Conservation (phyloP, 192 early-diverging fungal species). For the Lunasporangiospora selenospora region DNA sequence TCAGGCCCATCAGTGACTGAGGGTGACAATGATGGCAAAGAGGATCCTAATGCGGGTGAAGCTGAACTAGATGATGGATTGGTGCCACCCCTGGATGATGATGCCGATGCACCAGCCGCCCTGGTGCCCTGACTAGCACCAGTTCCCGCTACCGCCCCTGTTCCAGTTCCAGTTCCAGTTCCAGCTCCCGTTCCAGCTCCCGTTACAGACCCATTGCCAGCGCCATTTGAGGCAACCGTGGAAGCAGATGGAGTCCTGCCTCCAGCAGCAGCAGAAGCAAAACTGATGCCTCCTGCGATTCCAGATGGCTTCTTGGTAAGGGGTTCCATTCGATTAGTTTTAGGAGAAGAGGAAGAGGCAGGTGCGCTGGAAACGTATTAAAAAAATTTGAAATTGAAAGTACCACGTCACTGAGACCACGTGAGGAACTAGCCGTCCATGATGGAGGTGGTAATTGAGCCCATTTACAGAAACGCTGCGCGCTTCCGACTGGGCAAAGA, state of each 20-base stretch:
- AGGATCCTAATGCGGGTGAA: constrained; percentile 18
- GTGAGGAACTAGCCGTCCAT: too few relatives aligned
- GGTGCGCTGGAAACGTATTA: too few relatives aligned
- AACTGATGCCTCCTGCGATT: constrained; percentile 13
- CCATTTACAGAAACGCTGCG: not conserved
- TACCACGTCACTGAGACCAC: too few relatives aligned
- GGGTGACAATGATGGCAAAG: constrained; percentile 6
- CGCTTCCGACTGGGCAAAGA: not conserved
- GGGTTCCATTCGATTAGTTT: constrained; percentile 20
- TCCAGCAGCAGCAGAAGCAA: constrained; percentile 36
- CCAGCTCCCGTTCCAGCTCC: constrained; percentile 1
- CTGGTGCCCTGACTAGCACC: too few relatives aligned
- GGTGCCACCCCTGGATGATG: constrained; percentile 22
- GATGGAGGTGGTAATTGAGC: not conserved
- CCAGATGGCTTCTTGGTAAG: constrained; percentile 33
- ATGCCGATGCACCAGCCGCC: not conserved
- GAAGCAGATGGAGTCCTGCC: too few relatives aligned
- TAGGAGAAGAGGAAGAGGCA: not conserved
- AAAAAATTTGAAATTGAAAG: too few relatives aligned
- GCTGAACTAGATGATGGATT: not conserved
- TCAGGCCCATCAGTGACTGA: not conserved
- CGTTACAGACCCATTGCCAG: constrained; percentile 13
- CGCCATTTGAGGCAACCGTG: not conserved
- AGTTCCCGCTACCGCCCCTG: constrained; percentile 7
- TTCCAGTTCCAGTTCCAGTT: not conserved